Conservation (phyloP, 352 stramenopile genomes). For the Phytophthora quininea region DNA sequence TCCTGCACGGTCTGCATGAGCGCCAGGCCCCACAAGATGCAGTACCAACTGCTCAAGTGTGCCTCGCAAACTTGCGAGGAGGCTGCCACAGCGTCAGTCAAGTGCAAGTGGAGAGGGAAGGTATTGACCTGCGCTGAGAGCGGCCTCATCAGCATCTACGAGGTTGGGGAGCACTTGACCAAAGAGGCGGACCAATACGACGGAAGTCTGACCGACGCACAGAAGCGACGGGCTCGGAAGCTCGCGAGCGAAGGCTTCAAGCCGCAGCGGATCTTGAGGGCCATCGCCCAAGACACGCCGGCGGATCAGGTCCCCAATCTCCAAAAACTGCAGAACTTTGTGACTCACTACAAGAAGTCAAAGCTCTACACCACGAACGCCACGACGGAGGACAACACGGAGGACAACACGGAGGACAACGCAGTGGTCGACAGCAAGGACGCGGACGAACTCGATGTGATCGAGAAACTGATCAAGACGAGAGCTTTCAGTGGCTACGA, state of each 20-base stretch:
- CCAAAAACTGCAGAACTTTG: neutral
- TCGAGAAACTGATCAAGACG: neutral
- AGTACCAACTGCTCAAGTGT: neutral
- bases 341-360: neutral
- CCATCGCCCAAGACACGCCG: neutral
- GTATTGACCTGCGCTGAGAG: neutral
- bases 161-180: neutral
- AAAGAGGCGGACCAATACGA: neutral
- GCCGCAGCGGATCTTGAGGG: neutral
- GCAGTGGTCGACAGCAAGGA: too few relatives aligned
- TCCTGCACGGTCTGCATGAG: neutral
- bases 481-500: neutral
- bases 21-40: neutral
- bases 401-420: too few relatives aligned
- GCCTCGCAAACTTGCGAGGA: neutral
- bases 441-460: neutral
- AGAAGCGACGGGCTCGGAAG: neutral
- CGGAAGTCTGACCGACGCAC: neutral
- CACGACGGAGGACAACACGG: too few relatives aligned
- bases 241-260: neutral
- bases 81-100: neutral
- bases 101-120: neutral
- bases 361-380: neutral
- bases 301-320: neutral
- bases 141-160: neutral